These are phyloP conservation scores for Santalum album DNA, from an alignment of 164 flowering plant genomes.

Conservation along the genomic window DNA sequence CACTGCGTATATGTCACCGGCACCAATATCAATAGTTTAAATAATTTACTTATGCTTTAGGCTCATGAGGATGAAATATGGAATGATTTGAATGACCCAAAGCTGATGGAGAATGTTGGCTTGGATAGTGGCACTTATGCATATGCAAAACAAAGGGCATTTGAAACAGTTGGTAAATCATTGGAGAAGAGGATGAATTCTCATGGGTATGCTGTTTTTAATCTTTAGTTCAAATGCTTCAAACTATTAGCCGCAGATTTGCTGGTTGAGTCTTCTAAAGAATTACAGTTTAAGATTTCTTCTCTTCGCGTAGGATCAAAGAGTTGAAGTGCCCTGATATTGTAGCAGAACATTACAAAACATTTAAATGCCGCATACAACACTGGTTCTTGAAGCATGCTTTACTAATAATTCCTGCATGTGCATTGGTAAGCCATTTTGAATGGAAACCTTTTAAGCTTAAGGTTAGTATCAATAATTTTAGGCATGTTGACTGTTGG, in stretches of 20 bases:
- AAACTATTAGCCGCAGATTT: not conserved
- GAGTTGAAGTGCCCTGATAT: constrained; percentile 81
- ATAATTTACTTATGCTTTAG: constrained; percentile 26
- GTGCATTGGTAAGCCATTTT: constrained; percentile 43
- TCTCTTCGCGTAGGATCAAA: constrained; percentile 32
- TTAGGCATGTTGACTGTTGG: constrained; percentile 27
- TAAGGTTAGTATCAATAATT: constrained; percentile 11
- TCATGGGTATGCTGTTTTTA: constrained; percentile 42
- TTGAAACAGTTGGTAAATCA: constrained; percentile 28
- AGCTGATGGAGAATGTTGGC: constrained; percentile 23
- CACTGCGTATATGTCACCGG: not conserved
- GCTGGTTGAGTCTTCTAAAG: not conserved
- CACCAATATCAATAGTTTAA: not conserved
- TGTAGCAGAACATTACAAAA: constrained; percentile 57
- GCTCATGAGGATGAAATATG: constrained; percentile 45
- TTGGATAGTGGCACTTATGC: constrained; percentile 22
- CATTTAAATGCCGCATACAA: constrained; percentile 51
- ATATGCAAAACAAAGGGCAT: constrained; percentile 42
- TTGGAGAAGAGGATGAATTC: constrained; percentile 40
- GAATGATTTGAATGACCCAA: constrained; percentile 35
- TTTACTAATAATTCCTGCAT: constrained; percentile 33
- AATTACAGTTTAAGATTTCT: not conserved
- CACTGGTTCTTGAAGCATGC: constrained; percentile 56
- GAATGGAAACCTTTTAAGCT: constrained; percentile 15
- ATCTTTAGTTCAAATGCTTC: not conserved